phyloP scores from a whole-genome alignment of 257 asterid genomes.

The Jacaranda mimosifolia region DNA sequence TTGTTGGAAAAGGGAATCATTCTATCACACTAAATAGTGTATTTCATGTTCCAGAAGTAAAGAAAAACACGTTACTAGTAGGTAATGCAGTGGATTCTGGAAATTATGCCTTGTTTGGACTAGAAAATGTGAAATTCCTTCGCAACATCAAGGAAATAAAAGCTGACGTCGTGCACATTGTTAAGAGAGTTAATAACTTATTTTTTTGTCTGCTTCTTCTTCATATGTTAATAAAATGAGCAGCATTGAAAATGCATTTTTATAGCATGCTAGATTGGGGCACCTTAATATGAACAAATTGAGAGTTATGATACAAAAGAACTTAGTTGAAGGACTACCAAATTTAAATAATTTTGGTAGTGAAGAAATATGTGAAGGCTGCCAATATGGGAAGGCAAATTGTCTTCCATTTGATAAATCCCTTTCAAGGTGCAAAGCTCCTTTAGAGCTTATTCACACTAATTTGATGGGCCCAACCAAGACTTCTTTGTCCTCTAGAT shows the following conservation, averaged over 20 bases:
- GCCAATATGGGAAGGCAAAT: constrained; percentile 21
- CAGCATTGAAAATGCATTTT: not conserved
- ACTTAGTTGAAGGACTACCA: too few relatives aligned
- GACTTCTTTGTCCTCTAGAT: constrained; percentile 12
- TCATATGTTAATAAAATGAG: constrained; percentile 1
- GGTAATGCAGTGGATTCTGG: not conserved
- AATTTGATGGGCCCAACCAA: constrained; percentile 24
- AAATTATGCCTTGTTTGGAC: not conserved
- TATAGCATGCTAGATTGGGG: too few relatives aligned
- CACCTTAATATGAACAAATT: too few relatives aligned
- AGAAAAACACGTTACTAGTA: not conserved
- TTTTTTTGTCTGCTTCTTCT: not conserved
- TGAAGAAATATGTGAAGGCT: not conserved
- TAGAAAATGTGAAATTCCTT: not conserved
- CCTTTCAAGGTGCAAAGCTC: not conserved
- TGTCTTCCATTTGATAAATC: constrained; percentile 22
- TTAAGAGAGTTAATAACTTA: not conserved
- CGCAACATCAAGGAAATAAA: not conserved
- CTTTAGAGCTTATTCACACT: constrained; percentile 1
- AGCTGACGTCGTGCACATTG: not conserved
- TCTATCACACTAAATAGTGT: not conserved
- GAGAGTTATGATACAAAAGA: too few relatives aligned
- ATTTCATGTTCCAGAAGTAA: not conserved
- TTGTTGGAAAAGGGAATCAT: not conserved
- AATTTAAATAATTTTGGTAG: not conserved